Evolutionary conservation across 2,329 filamentous ascomycete species (phyloP).

Genomic region (Beauveria sp.): DNA sequence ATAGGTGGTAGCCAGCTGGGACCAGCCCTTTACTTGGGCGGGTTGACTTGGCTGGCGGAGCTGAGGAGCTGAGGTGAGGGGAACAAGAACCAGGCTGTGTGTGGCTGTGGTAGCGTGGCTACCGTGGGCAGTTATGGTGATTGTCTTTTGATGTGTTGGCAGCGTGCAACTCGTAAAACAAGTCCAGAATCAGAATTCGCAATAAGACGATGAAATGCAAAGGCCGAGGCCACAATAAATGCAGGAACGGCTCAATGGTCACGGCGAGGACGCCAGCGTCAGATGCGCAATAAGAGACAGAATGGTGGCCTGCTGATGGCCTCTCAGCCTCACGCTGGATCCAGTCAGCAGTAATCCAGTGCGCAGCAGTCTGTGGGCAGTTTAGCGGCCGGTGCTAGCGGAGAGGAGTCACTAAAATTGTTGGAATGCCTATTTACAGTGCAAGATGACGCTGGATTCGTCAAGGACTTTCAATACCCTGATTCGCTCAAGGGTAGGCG

Average conservation of each 20-base stretch:
- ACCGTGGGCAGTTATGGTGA: neutral
- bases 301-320: constrained; percentile 32
- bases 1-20: neutral
- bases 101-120: constrained; percentile 4
- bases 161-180: constrained; percentile 3
- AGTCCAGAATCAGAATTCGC: constrained; percentile 12
- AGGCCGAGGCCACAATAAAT: constrained; percentile 19
- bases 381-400: neutral
- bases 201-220: constrained; percentile 11
- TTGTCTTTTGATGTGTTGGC: constrained; percentile 1
- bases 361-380: neutral
- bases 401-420: neutral
- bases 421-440: neutral
- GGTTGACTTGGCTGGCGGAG: neutral
- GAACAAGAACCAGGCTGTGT: neutral
- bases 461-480: neutral
- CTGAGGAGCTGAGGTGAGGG: neutral
- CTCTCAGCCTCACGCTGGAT: constrained; percentile 31
- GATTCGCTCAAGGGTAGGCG: neutral
- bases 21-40: neutral
- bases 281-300: constrained; percentile 20
- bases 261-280: constrained; percentile 9
- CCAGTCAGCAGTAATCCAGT: constrained; percentile 20
- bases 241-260: constrained; percentile 17
- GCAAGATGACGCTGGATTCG: too few relatives aligned